Base-by-base conservation (phyloP, 176 grass and related monocot genomes). In the Urochloa ruziziensis region DNA sequence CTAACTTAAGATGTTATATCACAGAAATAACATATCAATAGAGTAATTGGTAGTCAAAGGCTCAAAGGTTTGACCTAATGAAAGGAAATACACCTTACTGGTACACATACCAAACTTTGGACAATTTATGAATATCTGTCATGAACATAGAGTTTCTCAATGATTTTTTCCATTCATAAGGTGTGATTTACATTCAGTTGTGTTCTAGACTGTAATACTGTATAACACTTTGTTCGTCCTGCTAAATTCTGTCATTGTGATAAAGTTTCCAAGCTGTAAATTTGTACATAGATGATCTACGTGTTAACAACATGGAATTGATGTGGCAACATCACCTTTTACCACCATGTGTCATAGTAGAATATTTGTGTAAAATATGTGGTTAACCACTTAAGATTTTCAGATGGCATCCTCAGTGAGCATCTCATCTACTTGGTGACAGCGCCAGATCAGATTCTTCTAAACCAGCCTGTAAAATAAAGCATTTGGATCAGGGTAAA, bases 401-500 rank as follows among this genome's bases (percentile, higher is more conserved):
- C 73, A 57, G 46, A 59, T 28, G 37, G 73, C 69, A 73, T 73
- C 67, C 57, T 60, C 47, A 59, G 5, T 15, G 13, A 2, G 47
- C 73, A 79, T 86, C 83, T 67, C 62, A 61, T 78, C 64, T 57
- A 75, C 81, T 23, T 66, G 79, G 48, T 63, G 39, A 16, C 5
- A 48, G 64, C 37, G 47, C 73, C 83, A 82, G 66, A 66, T 74
- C 35, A 79, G 74, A 83, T 71, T 42, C 67, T 83, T 78, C 24
- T 39, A 79, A 49, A 83, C 37, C 19, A 34, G 35, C 80, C 74
- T 86, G 84, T 68, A 51, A 68, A 86, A 73, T 52, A 66, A 73
- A 73, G 16, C 48, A 67, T 27, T 6, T 59, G 59, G 47, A 77
- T 73, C 88, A 48, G 6, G 32, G 37, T 66, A 72, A 33, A 82